Conservation (phyloP, 345 rosid genomes). For the Durio zibethinus region DNA sequence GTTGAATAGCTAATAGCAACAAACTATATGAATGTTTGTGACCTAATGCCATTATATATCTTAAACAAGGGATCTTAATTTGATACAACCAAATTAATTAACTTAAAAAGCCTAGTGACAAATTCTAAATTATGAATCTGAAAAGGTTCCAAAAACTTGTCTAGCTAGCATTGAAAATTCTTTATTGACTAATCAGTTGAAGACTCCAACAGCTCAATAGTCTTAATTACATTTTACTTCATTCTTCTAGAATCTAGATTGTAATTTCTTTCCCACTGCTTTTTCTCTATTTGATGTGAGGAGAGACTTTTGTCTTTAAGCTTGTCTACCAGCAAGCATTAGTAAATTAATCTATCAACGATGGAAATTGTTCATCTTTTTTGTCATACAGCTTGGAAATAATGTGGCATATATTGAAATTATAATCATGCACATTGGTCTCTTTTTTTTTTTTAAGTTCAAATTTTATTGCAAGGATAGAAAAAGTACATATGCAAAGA, state of each 20-base stretch:
- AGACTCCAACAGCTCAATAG: background rate
- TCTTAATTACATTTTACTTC: no score
- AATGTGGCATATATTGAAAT: no score
- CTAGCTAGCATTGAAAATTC: background rate
- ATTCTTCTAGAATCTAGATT: background rate
- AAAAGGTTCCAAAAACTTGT: background rate
- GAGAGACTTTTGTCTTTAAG: background rate
- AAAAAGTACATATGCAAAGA: no score
- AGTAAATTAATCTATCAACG: background rate
- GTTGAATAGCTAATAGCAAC: no score
- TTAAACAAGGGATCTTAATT: no score
- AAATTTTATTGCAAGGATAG: no score
- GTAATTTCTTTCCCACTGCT: background rate
- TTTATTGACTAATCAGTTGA: background rate
- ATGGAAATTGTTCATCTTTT: background rate
- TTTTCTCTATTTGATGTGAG: background rate
- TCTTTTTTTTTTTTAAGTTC: no score
- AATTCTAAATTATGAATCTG: background rate
- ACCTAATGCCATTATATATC: no score
- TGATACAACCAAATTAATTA: background rate
- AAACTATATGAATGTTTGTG: no score
- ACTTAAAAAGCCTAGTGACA: background rate
- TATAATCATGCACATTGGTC: no score
- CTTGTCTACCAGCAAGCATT: background rate
- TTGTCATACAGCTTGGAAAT: background rate